Percentiles rank a stretch among this genome's conserved stretches.
Evolutionary conservation across 2,329 filamentous ascomycete species (phyloP).

Genomic region (Penicillium sp.): DNA sequence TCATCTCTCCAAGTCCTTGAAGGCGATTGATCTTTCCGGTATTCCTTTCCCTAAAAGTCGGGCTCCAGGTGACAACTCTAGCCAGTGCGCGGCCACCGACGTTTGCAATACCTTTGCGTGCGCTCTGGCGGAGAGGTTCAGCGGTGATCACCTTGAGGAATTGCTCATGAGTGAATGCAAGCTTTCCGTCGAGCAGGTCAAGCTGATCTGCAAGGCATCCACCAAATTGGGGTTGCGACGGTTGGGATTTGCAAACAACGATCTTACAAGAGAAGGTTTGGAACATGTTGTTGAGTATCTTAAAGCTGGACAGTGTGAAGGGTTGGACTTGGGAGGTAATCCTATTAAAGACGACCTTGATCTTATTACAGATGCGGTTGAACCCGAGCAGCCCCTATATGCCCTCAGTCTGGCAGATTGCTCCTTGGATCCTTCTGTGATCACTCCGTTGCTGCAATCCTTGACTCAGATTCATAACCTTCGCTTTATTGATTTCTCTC

Average conservation of each 20-base stretch:
- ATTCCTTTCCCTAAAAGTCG: constrained; percentile 68
- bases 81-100: constrained; percentile 42
- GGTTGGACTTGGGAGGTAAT: constrained; percentile 86
- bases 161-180: constrained; percentile 80
- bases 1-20: constrained; percentile 84
- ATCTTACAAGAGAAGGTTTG: constrained; percentile 71
- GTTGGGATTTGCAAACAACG: constrained; percentile 80
- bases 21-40: constrained; percentile 81
- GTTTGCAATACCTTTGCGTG: constrained; percentile 68
- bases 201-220: constrained; percentile 77
- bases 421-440: constrained; percentile 69
- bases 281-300: constrained; percentile 76
- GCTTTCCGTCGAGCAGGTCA: constrained; percentile 68
- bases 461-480: constrained; percentile 70
- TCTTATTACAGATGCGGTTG: constrained; percentile 37
- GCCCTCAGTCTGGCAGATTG: constrained; percentile 85
- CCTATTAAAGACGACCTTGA: constrained; percentile 60
- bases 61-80: constrained; percentile 25
- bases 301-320: constrained; percentile 74
- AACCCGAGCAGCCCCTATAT: constrained; percentile 61
- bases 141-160: constrained; percentile 74
- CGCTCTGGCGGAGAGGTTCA: constrained; percentile 74
- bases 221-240: constrained; percentile 74
- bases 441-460: constrained; percentile 74
- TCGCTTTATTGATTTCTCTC: constrained; percentile 87